These are phyloP conservation scores for Coniosporium apollinis DNA, from an alignment of 495 filamentous ascomycete species.

Conservation along the genomic window DNA sequence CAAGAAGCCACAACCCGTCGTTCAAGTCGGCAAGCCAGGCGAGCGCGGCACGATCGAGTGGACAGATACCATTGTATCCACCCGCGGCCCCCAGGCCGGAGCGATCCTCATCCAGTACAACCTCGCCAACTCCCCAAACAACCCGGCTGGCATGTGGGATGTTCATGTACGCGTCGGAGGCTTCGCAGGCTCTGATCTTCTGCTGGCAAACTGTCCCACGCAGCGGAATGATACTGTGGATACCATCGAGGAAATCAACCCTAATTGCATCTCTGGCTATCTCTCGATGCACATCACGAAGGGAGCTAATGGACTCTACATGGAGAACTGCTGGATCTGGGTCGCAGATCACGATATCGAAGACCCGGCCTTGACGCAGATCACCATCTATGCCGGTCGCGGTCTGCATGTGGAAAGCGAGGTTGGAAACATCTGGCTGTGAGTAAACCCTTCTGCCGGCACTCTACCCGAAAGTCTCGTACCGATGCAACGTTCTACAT, in stretches of 20 bases:
- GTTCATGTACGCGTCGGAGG: slow-evolving; percentile 41
- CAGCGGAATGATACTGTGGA: slow-evolving; percentile 26
- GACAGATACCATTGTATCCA: slow-evolving; percentile 30
- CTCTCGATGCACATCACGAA: slow-evolving; percentile 50
- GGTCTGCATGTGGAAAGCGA: slow-evolving; percentile 44
- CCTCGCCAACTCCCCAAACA: slow-evolving; percentile 14
- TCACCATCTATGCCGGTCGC: slow-evolving; percentile 53
- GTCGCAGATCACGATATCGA: slow-evolving; percentile 63
- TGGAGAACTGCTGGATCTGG: slow-evolving; percentile 61
- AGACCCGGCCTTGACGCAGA: slow-evolving; percentile 34
- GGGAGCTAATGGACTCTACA: slow-evolving; percentile 48
- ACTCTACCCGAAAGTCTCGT: too few relatives aligned
- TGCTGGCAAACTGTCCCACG: slow-evolving; percentile 34
- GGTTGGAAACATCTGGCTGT: slow-evolving; percentile 37
- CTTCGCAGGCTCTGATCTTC: slow-evolving; percentile 34
- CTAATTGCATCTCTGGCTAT: slow-evolving; percentile 48
- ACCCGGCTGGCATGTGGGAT: slow-evolving; percentile 36
- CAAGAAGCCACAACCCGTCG: slow-evolving; percentile 22
- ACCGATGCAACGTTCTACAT: too few relatives aligned
- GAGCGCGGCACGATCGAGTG: slow-evolving; percentile 20
- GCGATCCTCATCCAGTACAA: slow-evolving; percentile 25
- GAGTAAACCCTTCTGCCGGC: too few relatives aligned
- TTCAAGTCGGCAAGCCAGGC: slow-evolving; percentile 22
- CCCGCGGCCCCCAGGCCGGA: slow-evolving; percentile 20
- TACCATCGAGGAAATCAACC: slow-evolving; percentile 31